Conservation (phyloP, 306 rosid genomes). For the Luffa aegyptiaca region DNA sequence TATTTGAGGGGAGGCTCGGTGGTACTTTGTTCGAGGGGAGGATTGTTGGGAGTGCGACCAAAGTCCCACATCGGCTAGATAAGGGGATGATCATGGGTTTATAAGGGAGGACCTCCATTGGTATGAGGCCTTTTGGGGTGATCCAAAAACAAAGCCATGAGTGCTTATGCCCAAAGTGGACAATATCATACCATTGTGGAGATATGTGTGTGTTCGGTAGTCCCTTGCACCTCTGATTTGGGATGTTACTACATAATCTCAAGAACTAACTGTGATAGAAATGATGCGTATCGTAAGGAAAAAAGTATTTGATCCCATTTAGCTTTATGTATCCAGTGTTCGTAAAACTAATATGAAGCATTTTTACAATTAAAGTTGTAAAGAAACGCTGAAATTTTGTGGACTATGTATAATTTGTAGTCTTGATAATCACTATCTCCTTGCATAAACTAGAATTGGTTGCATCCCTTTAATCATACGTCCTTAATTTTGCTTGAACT, state of each 20-base stretch:
- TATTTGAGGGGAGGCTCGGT: no score
- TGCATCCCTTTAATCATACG: not conserved
- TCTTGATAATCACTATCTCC: not conserved
- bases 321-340: not conserved
- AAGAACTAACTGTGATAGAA: not conserved
- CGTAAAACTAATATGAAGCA: not conserved
- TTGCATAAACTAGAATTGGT: not conserved
- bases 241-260: not conserved
- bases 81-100: no score
- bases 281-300: not conserved
- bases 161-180: no score
- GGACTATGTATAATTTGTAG: not conserved
- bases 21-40: no score
- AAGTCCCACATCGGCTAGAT: no score
- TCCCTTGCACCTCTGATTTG: not conserved
- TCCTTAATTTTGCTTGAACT: not conserved
- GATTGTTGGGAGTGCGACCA: no score
- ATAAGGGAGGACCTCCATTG: no score
- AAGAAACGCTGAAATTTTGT: not conserved
- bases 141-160: no score
- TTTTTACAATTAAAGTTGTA: not conserved
- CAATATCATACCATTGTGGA: no score
- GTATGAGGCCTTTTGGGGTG: no score
- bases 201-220: no score
- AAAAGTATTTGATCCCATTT: not conserved